A percentile compares a stretch with the other conserved stretches of the same genome.
phyloP scores from a whole-genome alignment of 2,329 filamentous ascomycete genomes.

The Apiospora malaysiana region DNA sequence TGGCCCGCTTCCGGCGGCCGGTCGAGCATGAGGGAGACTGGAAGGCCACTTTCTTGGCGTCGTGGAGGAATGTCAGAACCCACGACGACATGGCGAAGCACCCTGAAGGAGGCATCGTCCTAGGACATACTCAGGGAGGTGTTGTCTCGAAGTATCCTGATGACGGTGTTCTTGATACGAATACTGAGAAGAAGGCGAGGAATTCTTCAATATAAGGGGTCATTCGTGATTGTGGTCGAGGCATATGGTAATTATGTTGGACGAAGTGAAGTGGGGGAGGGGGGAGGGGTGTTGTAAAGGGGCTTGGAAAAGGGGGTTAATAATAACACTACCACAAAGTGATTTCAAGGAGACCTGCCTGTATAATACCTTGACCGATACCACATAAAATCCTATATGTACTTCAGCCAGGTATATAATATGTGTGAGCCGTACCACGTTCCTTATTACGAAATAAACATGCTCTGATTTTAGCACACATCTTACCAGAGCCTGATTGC shows the following conservation, averaged over 20 bases:
- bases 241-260: not conserved
- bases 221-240: not conserved
- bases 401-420: too few species aligned
- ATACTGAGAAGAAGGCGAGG: not conserved
- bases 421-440: not conserved
- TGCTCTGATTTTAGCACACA: too few species aligned
- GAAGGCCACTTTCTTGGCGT: conserved; percentile 7
- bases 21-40: conserved; percentile 8
- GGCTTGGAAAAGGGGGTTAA: not conserved
- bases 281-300: too few species aligned
- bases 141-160: not conserved
- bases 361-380: not conserved
- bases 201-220: not conserved
- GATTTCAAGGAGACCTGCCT: not conserved
- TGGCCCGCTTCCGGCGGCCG: conserved; percentile 4
- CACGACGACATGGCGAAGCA: not conserved
- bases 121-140: not conserved
- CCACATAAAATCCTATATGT: not conserved
- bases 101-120: not conserved
- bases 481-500: too few species aligned
- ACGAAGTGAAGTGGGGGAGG: too few species aligned
- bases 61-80: not conserved
- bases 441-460: too few species aligned
- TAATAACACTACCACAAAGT: not conserved
- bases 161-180: not conserved